These are phyloP conservation scores for Clohesyomyces aquaticus DNA, from an alignment of 495 filamentous ascomycete genomes.

Conservation along the genomic window DNA sequence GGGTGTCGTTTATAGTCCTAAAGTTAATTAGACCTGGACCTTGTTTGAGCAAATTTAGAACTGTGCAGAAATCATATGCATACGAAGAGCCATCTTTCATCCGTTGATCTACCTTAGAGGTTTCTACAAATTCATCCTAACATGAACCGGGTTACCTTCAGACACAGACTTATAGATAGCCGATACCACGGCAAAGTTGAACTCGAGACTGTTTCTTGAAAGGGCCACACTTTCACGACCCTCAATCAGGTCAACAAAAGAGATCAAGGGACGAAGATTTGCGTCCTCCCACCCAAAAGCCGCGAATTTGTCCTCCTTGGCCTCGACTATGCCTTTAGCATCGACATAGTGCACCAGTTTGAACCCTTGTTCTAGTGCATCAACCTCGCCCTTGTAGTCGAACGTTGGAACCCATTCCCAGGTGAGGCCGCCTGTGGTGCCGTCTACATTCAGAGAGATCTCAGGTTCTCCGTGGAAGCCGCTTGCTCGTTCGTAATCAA, in stretches of 20 bases:
- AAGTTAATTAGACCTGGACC: background rate
- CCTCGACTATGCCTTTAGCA: background rate
- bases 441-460: background rate
- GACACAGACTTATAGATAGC: background rate
- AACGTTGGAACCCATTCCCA: constrained; percentile 1
- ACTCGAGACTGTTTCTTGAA: background rate
- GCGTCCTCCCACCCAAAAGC: constrained; percentile 1
- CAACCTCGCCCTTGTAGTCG: background rate
- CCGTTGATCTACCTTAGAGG: background rate
- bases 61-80: too few relatives aligned
- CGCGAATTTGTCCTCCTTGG: background rate
- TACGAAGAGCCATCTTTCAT: background rate
- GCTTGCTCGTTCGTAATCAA: constrained; percentile 1
- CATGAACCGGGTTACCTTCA: background rate
- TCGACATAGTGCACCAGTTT: constrained; percentile 1
- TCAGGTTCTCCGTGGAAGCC: constrained; percentile 1
- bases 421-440: background rate
- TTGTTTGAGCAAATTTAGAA: background rate
- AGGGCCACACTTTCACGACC: background rate
- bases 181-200: background rate
- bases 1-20: background rate
- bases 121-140: constrained; percentile 2
- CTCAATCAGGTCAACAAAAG: constrained; percentile 1
- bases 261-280: constrained; percentile 1
- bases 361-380: background rate